Base-by-base conservation (phyloP, 805 yeast species). In the Wickerhamiella bombiphila region DNA sequence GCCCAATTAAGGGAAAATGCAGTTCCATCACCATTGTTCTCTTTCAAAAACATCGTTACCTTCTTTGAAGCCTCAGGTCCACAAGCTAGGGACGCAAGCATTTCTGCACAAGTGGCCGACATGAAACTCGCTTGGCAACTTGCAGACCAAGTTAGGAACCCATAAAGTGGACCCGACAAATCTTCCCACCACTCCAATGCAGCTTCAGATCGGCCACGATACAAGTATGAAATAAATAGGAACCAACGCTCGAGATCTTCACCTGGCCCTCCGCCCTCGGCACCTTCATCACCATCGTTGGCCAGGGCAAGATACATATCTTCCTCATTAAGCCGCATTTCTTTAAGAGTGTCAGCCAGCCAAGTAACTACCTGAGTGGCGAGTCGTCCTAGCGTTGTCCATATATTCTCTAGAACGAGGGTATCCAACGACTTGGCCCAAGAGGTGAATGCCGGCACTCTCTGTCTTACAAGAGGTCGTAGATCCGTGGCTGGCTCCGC, bases 191-290 rank as follows among this genome's bases (percentile, higher is more conserved):
- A 79, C 6, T 37, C 38, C 1, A 64, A 50, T 11, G 80, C 69
- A 5, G 76, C 58, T 1, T 68, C 66, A 1, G 76, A 72, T 40
- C 93, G 65, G 14, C 70, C 65, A 20, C 69, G 61, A 54, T 78
- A 85, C 5, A 82, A 64, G 53, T 70, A 80, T 31, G 76, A 76
- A 41, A 82, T 64, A 2, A 88, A 68, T 45, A 86, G 53, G 51
- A 82, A 86, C 50, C 88, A 81, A 43, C 94, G 66, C 55, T 91
- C 98, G 28, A 91, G 60, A 45, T 91, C 96, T 0, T 88, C 81
- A 48, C 76, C 74, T 19, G 77, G 72, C 8, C 35, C 35, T 7
- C 25, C 20, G 3, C 34, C 18, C 21, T 38, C 30, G 22, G 20
- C 20, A 14, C 29, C 7, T 4, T 11, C 39, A 5, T 26, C 9